Conservation (phyloP, 306 rosid genomes). For the Begonia peltatifolia region DNA sequence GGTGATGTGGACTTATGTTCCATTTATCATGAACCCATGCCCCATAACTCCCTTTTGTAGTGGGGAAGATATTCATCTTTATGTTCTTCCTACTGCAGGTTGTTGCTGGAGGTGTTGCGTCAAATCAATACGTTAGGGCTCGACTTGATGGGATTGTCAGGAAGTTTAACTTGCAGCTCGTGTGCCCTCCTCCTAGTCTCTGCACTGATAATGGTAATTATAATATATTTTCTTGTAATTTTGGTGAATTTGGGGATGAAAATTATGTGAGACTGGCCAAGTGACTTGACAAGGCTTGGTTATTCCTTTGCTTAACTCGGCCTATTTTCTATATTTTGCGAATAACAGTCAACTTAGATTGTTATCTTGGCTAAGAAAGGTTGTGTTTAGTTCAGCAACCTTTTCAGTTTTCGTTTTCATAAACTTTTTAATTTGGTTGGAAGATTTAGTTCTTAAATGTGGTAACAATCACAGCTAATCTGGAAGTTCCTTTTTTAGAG, state of each 20-base stretch:
- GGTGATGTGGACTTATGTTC: constrained; percentile 31
- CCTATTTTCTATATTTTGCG: too few species aligned
- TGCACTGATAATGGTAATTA: constrained; percentile 89
- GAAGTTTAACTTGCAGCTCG: constrained; percentile 50
- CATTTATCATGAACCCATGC: constrained; percentile 1
- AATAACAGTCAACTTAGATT: too few species aligned
- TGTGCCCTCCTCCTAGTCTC: constrained; percentile 92
- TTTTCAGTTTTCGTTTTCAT: too few species aligned
- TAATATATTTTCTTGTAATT: constrained; percentile 3
- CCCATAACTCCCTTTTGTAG: neutral
- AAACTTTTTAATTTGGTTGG: too few species aligned
- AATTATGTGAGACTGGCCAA: neutral
- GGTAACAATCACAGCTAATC: too few species aligned
- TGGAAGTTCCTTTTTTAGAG: too few species aligned
- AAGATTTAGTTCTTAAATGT: too few species aligned
- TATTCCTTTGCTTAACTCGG: too few species aligned
- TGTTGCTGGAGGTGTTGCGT: constrained; percentile 93
- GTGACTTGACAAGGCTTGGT: too few species aligned
- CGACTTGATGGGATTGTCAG: constrained; percentile 60
- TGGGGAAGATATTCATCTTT: constrained; percentile 9
- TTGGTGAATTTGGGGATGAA: constrained; percentile 13
- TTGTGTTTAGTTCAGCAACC: too few species aligned
- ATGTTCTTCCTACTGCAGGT: constrained; percentile 39
- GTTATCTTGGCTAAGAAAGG: too few species aligned
- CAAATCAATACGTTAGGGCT: constrained; percentile 70